Base-by-base conservation (phyloP, 73 alveolate genomes). In the Paramecium caudatum region DNA sequence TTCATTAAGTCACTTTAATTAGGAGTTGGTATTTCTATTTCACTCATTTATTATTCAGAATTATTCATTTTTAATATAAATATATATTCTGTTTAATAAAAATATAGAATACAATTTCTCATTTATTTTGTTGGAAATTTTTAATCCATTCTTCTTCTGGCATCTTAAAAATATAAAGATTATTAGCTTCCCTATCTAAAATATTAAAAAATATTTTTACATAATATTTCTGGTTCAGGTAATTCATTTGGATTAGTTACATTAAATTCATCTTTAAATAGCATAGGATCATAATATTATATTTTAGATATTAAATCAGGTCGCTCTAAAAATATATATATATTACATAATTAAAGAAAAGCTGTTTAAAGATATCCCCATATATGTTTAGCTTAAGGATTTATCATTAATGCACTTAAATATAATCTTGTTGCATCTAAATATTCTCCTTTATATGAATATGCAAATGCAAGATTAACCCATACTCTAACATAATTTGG, bases 401-500 rank as follows among this genome's bases (percentile, higher is more conserved):
- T 96, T 8, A 96, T 83, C 9, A 94, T 47, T 74, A 96, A 80
- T 16, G 98, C 98, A 91, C 94, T 91, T 10, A 96, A 50, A 91
- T 96, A 95, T 33, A 87, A 91, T 13, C 95, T 97, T 36, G 91
- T 91, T 9, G 98, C 96, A 9, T 88, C 94, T 3, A 13, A 62
- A 74, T 85, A 95, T 32, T 91, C 90, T 15, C 90, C 95, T 46
- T 46, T 61, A 47, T 91, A 94, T 8, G 96, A 81, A 82, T 95
- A 80, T 7, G 98, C 98, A 19, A 96, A 69, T 27, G 98, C 99
- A 5, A 96, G 61, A 83, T 96, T 96, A 5, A 96, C 98, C 97
- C 97, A 90, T 6, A 95, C 97, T 90, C 99, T 91, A 6, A 96
- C 98, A 39, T 91, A 91, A 90, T 94, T 95, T n/a, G 99, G 99